These are phyloP conservation scores for Tolypocladium amazonense DNA, from an alignment of 2,329 filamentous ascomycete species.

Conservation along the genomic window DNA sequence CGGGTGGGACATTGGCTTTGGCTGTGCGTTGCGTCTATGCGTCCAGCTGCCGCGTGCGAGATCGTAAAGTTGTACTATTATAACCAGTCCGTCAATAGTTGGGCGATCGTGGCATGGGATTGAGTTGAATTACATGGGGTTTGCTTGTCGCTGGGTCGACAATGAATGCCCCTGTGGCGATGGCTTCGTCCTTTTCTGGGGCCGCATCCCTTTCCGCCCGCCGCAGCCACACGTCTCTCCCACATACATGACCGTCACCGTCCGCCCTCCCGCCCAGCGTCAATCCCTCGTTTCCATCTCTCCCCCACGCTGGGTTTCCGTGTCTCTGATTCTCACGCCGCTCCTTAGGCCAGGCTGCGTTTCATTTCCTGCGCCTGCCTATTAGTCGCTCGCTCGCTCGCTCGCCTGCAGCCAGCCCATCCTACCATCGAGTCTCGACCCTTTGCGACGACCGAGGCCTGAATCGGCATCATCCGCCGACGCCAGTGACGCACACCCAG, in stretches of 20 bases:
- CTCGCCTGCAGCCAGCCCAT: neutral
- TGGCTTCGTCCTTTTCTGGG: neutral
- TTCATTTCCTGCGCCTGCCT: neutral
- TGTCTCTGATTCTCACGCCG: neutral
- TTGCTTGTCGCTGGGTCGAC: neutral
- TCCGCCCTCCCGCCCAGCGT: neutral
- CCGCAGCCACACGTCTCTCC: neutral
- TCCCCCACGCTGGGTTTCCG: neutral
- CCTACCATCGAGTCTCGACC: neutral
- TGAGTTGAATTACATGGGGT: neutral
- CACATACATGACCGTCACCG: too few species aligned
- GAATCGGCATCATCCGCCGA: neutral
- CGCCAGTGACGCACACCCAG: neutral
- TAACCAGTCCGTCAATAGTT: neutral
- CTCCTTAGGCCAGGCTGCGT: neutral
- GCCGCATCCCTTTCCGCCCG: neutral
- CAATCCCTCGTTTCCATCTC: neutral
- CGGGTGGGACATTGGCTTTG: neutral
- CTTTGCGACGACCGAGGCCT: neutral
- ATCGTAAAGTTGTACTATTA: too few species aligned
- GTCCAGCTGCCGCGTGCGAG: neutral
- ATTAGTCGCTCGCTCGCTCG: neutral
- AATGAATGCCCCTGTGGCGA: neutral
- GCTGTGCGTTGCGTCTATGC: neutral
- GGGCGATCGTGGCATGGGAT: neutral